These are phyloP conservation scores for Hericium rajendrae DNA, from an alignment of 768 basidiomycete species.

Conservation along the genomic window DNA sequence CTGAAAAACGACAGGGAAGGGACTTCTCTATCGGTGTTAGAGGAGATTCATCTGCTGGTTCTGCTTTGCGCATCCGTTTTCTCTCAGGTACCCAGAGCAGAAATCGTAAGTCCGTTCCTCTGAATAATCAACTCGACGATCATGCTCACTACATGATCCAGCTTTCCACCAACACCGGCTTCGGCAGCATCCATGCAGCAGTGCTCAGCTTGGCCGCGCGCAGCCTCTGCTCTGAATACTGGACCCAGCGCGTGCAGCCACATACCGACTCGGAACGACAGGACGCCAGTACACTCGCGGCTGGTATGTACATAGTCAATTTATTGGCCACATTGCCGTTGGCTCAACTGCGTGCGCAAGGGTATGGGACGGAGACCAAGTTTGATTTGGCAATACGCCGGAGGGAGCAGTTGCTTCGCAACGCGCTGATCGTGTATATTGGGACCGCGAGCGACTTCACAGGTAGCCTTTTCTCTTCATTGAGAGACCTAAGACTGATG, in stretches of 20 bases:
- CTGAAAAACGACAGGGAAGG: conserved; percentile 65
- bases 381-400: conserved; percentile 50
- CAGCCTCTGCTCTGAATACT: conserved; percentile 50
- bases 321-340: neutral
- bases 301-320: conserved; percentile 32
- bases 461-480: conserved; percentile 27
- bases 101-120: conserved; percentile 47
- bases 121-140: neutral
- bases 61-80: conserved; percentile 60
- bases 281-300: conserved; percentile 42
- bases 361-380: conserved; percentile 41
- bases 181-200: conserved; percentile 77
- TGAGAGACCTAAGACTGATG: neutral
- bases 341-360: conserved; percentile 21
- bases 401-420: conserved; percentile 49
- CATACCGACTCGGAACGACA: conserved; percentile 57
- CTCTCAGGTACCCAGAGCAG: conserved; percentile 63
- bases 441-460: conserved; percentile 67
- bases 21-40: conserved; percentile 54
- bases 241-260: conserved; percentile 48
- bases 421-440: conserved; percentile 56
- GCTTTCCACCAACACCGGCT: conserved; percentile 63
- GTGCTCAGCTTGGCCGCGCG: conserved; percentile 67
- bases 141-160: conserved; percentile 12
- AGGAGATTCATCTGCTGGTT: conserved; percentile 75